Percentiles rank a stretch among this genome's conserved stretches.
These are phyloP conservation scores for Thuidium tamariscinum DNA, from an alignment of 225 moss, liverwort and hornwort genomes.

Conservation along the genomic window DNA sequence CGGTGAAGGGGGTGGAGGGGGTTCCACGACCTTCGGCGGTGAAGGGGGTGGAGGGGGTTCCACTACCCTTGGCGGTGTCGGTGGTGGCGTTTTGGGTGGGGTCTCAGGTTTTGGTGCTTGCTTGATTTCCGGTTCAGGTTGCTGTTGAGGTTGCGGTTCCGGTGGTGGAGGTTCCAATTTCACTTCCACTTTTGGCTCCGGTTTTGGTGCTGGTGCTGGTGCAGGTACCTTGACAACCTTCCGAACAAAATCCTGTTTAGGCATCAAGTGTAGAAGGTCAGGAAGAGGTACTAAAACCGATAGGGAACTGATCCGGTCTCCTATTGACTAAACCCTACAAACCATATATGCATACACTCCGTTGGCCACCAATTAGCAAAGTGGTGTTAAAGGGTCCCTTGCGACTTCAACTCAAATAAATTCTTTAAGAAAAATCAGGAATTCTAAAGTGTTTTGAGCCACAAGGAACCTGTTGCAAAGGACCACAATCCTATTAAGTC, in stretches of 20 bases:
- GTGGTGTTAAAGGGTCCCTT: neutral
- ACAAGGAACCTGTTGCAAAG: neutral
- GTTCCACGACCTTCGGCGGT: neutral
- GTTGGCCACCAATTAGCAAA: neutral
- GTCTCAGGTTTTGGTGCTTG: neutral
- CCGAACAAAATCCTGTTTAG: neutral
- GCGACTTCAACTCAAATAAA: neutral
- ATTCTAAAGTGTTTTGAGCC: neutral
- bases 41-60: neutral
- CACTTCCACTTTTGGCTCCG: neutral
- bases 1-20: neutral
- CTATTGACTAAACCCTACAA: neutral
- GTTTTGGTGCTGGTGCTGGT: neutral
- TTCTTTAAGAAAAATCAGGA: neutral
- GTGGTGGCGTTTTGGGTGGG: conserved; percentile 3
- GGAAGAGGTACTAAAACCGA: neutral
- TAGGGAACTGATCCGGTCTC: neutral
- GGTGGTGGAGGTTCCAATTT: neutral
- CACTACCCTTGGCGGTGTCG: conserved; percentile 5
- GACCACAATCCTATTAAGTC: neutral
- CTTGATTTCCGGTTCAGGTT: neutral
- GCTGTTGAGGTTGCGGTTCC: neutral
- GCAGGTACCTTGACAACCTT: neutral
- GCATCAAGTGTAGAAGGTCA: neutral
- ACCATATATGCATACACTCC: neutral